Base-by-base conservation (phyloP, 2,329 filamentous ascomycete genomes). In the Fusarium torulosum region DNA sequence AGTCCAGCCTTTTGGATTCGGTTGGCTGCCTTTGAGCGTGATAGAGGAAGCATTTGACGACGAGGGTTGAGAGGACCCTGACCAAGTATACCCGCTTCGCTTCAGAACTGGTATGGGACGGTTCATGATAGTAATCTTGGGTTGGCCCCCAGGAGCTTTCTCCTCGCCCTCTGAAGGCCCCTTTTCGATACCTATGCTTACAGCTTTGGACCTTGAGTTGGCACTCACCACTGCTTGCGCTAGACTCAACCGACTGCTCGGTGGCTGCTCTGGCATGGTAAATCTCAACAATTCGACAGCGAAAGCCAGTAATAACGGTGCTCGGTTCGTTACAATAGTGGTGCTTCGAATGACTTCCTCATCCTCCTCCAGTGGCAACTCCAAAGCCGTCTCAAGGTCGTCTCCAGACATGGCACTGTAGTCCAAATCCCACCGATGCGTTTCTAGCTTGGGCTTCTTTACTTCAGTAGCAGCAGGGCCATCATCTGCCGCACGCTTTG, bases 191-290 rank as follows among this genome's bases (percentile, higher is more conserved):
- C 93, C 93, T 29, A 97, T 79, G 65, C 86, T 91, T 27, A 90
- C 84, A 11, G 93, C 93, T 78, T 94, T 94, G 35, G 87, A 88
- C 67, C 89, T 86, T 62, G 91, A 93, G 74, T 95, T 96, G 27
- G 89, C 88, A 75, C 92, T 94, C 17, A 96, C 91, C 2, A 96
- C 89, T 1, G 92, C 93, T 77, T 97, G 93, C 0, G 90, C 92
- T 20, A 97, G 81, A 74, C 93, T 96, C 20, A 97, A 80, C 45
- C 92, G 85, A 75, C 92, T 95, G n/a, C 92, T 96, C 4, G 90
- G 83, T 4, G 93, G 93, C 75, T 97, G 94, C 69, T 92, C 90
- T 0, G 93, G 91, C 90, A 94, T 95, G 0, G 92, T 96, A 74
- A 91, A 89, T 44, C 91, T 90, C 45, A 96, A 76, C 47, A 95